Evolutionary conservation across 495 filamentous ascomycete genomes (phyloP), one percentile per base, ranked within the genome.

Genomic region (Chlorociboria aeruginascens): DNA sequence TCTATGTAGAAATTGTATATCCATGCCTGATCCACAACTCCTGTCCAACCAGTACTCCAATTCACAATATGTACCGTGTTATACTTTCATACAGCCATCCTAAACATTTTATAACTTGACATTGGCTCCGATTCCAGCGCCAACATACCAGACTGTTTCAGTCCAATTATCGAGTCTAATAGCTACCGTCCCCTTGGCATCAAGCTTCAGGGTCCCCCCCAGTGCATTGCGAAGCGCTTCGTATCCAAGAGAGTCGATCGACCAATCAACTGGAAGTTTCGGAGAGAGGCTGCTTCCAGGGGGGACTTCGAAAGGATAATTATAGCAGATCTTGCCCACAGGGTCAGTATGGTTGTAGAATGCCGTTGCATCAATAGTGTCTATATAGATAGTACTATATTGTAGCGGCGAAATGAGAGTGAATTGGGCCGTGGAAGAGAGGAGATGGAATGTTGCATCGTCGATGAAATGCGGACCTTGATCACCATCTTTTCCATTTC

Each of bases 341-440:
- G 79, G 74, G 20, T 89, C 77, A 16, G 81, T 82, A 44, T 87
- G 71, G 50, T 89, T 83, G 54, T 96, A 92, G 52, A 78, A 81
- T 0, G 92, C 86, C 1, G 82, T 88, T 13, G 89, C 92, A 55
- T 95, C 79, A 47, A 98, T 69, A 35, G 67, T 73, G 14, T 85
- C 82, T 54, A 98, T 71, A 49, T 74, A 83, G 14, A 98, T 61
- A 1, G 74, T 83, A 14, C 80, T 83, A 46, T 78, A 66, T 36
- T 67, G 64, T 3, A 95, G 69, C 0, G 92, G 92, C 2, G 89
- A 95, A 37, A 76, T 70, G 32, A 98, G 70, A 0, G 77, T 81
- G 68, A 98, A 95, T 3, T 82, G 76, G 25, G 88, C 90, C 0
- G 85, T 90, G 9, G 85, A 92, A 28, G 86, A 86, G 53, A 87